These are phyloP conservation scores for Mallotus japonicus DNA, from an alignment of 441 rosid species.

Conservation along the genomic window DNA sequence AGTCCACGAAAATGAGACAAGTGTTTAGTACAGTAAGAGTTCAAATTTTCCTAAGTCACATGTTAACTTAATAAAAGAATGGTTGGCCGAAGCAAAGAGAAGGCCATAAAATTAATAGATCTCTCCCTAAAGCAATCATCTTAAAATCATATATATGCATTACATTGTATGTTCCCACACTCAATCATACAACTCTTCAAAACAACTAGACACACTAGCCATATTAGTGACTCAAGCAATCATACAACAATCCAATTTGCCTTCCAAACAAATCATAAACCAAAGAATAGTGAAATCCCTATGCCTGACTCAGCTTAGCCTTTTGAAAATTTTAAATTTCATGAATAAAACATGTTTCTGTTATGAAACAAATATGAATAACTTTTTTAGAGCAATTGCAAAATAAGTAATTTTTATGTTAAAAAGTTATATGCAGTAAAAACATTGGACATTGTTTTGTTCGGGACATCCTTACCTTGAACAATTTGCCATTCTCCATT, in stretches of 20 bases:
- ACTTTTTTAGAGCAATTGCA: too few species aligned
- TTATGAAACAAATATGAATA: too few species aligned
- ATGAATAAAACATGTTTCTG: neutral
- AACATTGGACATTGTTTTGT: neutral
- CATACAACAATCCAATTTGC: too few species aligned
- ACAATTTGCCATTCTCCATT: slow-evolving; percentile 86
- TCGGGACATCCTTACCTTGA: slow-evolving; percentile 54
- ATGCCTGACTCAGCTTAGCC: neutral
- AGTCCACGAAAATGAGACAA: neutral
- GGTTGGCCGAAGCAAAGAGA: too few species aligned
- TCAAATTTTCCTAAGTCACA: too few species aligned
- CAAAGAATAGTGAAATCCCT: too few species aligned
- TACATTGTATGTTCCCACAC: neutral
- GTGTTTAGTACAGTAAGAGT: neutral
- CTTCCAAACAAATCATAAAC: too few species aligned
- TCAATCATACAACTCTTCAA: neutral
- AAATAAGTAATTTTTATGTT: too few species aligned
- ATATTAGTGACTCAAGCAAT: too few species aligned
- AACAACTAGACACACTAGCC: too few species aligned
- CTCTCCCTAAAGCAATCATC: neutral
- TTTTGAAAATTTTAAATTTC: neutral
- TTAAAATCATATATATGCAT: neutral
- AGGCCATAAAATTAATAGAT: neutral
- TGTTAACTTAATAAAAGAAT: too few species aligned
- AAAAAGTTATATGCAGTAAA: neutral